Evolutionary conservation across 805 yeast species (phyloP), one percentile per base, ranked within the genome.

Genomic region (Candida chilensis): DNA sequence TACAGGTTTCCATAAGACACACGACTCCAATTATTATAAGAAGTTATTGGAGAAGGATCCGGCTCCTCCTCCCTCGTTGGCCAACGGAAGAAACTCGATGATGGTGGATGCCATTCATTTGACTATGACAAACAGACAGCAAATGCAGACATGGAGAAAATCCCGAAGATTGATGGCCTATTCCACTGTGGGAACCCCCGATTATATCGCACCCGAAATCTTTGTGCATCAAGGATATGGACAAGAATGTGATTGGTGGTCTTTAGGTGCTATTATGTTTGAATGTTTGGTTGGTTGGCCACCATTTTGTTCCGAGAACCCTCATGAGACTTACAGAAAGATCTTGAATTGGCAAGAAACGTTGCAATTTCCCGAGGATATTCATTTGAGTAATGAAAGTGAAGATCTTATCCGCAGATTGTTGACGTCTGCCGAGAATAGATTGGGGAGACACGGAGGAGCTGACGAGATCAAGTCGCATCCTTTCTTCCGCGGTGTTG

Each of bases 231-330:
- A 87, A 59, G 96, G 96, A 4, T 87, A 87, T 54, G 95, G 96
- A 9, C 95, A 86, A 57, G 95, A 87, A 50, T 87, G 96, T 58
- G 96, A 87, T 54, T 87, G 96, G 96, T 87, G 96, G 96, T 82
- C 94, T 6, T 58, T 87, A 27, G 96, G 96, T 18, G 95, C 95
- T 1, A 87, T 87, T 48, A 88, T 87, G 96, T 87, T 81, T 55
- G 96, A 87, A 65, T 87, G 96, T 60, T 61, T 87, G 37, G 83
- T 87, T 36, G 96, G 96, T 19, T 87, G 95, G 95, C 96, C 96
- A 16, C 96, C 96, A 28, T 87, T 87, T 54, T 87, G 96, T 59
- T 78, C 92, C 0, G 96, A 87, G 47, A 83, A 94, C 8, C 95
- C 95, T 8, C 94, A 85, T 37, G 96, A 87, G 42, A 87, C 96